phyloP scores from a whole-genome alignment of 176 grass and related monocot genomes.

The Pontederia crassipes region DNA sequence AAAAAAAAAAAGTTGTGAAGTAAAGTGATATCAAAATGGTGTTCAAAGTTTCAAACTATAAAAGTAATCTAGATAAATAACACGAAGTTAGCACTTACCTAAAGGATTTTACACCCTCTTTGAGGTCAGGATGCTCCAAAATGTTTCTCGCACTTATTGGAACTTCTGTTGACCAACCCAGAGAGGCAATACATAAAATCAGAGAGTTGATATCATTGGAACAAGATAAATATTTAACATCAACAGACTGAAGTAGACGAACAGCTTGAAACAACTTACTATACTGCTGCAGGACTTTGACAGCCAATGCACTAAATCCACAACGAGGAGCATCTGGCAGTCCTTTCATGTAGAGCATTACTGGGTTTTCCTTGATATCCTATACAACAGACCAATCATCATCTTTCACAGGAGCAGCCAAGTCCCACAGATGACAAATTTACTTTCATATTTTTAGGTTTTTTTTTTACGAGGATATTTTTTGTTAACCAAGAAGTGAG shows the following conservation, averaged over 20 bases:
- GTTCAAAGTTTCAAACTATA: too few species aligned
- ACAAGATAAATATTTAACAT: background rate
- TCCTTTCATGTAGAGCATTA: constrained; percentile 93
- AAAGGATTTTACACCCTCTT: constrained; percentile 78
- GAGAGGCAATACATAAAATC: background rate
- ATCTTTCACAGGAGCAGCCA: too few species aligned
- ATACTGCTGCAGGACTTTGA: constrained; percentile 85
- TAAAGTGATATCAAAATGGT: background rate
- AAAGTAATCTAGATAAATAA: background rate
- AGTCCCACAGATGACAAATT: too few species aligned
- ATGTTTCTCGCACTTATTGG: constrained; percentile 71
- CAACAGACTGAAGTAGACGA: background rate
- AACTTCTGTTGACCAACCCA: constrained; percentile 26
- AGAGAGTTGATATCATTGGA: background rate
- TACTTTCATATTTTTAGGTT: too few species aligned
- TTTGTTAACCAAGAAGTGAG: too few species aligned
- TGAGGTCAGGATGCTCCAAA: constrained; percentile 54
- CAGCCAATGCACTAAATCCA: constrained; percentile 83
- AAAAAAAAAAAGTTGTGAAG: too few species aligned
- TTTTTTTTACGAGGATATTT: too few species aligned
- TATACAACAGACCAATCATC: constrained; percentile 8
- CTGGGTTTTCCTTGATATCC: constrained; percentile 73
- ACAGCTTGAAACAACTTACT: constrained; percentile 26
- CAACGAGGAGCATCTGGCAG: constrained; percentile 71
- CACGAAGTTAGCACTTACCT: constrained; percentile 32